Conservation (phyloP, 2,329 filamentous ascomycete species). For the Byssothecium circinans region DNA sequence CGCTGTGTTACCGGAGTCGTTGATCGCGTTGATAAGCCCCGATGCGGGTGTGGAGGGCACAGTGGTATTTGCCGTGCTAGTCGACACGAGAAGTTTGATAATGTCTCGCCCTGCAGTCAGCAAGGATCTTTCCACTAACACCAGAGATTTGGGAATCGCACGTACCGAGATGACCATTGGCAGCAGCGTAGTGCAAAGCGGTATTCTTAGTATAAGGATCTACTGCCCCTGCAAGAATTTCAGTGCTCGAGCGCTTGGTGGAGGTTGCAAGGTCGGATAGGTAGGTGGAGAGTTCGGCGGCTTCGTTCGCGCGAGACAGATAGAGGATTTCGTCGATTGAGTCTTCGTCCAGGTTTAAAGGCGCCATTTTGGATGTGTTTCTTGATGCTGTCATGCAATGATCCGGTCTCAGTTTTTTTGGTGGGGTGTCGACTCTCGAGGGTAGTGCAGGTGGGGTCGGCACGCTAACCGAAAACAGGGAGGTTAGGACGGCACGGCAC, state of each 20-base stretch:
- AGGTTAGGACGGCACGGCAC: neutral
- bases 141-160: neutral
- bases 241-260: constrained; percentile 62
- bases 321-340: constrained; percentile 92
- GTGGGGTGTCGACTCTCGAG: constrained; percentile 19
- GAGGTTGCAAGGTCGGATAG: constrained; percentile 64
- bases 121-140: constrained; percentile 1
- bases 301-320: constrained; percentile 76
- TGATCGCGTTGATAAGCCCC: constrained; percentile 67
- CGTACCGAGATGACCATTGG: constrained; percentile 81
- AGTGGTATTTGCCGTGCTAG: constrained; percentile 24
- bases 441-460: neutral
- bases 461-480: neutral
- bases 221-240: constrained; percentile 67
- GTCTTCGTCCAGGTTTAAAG: constrained; percentile 57
- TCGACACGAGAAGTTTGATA: constrained; percentile 45
- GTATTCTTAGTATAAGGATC: constrained; percentile 78
- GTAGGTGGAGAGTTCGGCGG: constrained; percentile 63
- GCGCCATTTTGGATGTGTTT: constrained; percentile 20
- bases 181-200: constrained; percentile 84
- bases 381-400: constrained; percentile 2
- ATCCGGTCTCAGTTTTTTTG: constrained; percentile 11
- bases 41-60: constrained; percentile 22
- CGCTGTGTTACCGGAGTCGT: constrained; percentile 84
- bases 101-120: constrained; percentile 33